Base-by-base conservation (phyloP, 768 basidiomycete species). In the Tricholoma saponaceum region DNA sequence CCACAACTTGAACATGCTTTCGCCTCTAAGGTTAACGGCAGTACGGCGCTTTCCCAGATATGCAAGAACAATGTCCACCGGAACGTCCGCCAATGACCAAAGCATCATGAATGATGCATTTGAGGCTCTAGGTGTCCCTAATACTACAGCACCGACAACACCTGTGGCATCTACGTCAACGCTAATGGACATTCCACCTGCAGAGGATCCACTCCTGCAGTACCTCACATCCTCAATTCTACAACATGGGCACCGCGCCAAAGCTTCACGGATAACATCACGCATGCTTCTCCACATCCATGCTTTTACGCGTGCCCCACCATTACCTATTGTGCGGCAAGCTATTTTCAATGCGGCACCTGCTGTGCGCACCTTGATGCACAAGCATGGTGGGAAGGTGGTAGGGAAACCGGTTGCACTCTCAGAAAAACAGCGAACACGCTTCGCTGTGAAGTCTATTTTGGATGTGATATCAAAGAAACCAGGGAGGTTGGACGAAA, bases 371-470 rank as follows among this genome's bases (percentile, higher is more conserved):
- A 76, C 76, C 5, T 66, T 83, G 58, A 82, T 79, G 26, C 79
- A 84, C 62, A 83, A 83, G 54, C 76, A 77, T 49, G 83, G 83
- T 2, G 82, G 85, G 16, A 94, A 94, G 72, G 78, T 74, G n/a
- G 69, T 85, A 10, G 71, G 78, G 44, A 82, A 79, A 39, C 94
- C 95, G 0, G 73, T 83, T 12, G 84, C 92, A 1, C 76, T 97
- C 56, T 85, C 78, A 53, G 92, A 94, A 74, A 84, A 89, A 67
- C 92, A 95, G 74, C 79, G 93, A 33, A 82, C 84, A 46, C 79
- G 83, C 32, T 80, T 75, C 50, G 94, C 85, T 3, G 76, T 96
- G 35, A 67, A 77, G 59, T 91, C 88, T 81, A 85, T 97, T 14
- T 62, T 92, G 46, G 73, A 84, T 5, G 85, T 83, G 12, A 81